These are phyloP conservation scores for Mallotus nudiflorus DNA, from an alignment of 345 rosid species.

Conservation along the genomic window DNA sequence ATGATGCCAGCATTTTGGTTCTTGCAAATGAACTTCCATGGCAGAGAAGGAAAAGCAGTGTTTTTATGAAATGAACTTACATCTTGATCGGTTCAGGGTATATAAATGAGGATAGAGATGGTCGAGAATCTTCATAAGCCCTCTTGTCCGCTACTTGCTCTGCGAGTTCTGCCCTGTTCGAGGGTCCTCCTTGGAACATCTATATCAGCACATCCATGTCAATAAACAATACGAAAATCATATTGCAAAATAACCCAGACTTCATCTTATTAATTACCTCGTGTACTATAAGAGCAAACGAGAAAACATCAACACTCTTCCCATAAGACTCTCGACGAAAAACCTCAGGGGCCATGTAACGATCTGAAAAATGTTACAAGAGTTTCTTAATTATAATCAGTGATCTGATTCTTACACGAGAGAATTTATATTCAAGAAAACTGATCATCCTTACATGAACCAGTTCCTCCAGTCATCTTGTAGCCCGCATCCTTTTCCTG, in stretches of 20 bases:
- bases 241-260: too few relatives aligned
- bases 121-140: conserved; percentile 61
- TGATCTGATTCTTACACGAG: not conserved
- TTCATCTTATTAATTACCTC: conserved; percentile 44
- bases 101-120: conserved; percentile 44
- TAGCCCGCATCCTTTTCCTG: conserved; percentile 59
- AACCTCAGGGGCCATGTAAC: conserved; percentile 76
- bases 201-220: conserved; percentile 19
- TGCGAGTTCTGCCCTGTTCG: conserved; percentile 42
- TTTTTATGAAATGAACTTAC: conserved; percentile 39
- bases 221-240: too few relatives aligned
- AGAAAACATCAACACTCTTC: conserved; percentile 65
- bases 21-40: conserved; percentile 2
- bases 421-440: conserved; percentile 4
- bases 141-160: conserved; percentile 62
- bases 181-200: conserved; percentile 62
- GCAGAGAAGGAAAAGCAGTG: not conserved
- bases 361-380: conserved; percentile 39
- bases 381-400: not conserved
- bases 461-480: conserved; percentile 65
- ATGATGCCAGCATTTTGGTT: conserved; percentile 3
- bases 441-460: conserved; percentile 45
- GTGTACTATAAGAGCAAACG: conserved; percentile 53
- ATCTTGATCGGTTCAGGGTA: conserved; percentile 51
- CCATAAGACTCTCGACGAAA: conserved; percentile 70